These are phyloP conservation scores for Trypanosoma cruzi DNA, from an alignment of 208 protist genomes.

Conservation along the genomic window DNA sequence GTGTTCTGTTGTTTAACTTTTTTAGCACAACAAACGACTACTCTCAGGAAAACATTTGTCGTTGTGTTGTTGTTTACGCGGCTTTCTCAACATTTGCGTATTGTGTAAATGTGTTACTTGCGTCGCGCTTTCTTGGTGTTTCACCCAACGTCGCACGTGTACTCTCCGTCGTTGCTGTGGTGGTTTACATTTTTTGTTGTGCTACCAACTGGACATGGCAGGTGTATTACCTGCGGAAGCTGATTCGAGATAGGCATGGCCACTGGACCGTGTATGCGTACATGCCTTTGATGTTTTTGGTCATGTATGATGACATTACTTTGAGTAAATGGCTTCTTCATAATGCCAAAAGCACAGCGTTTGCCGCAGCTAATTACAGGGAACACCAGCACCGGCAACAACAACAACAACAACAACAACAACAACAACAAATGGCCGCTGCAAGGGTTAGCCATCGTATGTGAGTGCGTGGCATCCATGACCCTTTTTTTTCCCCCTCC, in stretches of 20 bases:
- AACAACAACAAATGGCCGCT: background rate
- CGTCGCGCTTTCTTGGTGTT: slow-evolving; percentile 90
- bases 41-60: slow-evolving; percentile 81
- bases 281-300: slow-evolving; percentile 79
- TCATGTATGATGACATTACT: slow-evolving; percentile 87
- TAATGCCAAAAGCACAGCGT: slow-evolving; percentile 73
- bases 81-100: slow-evolving; percentile 92
- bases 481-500: slow-evolving; percentile 11
- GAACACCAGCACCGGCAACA: slow-evolving; percentile 13
- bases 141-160: slow-evolving; percentile 51
- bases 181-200: slow-evolving; percentile 87
- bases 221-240: slow-evolving; percentile 81
- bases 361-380: slow-evolving; percentile 25
- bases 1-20: slow-evolving; percentile 92
- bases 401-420: slow-evolving; percentile 16
- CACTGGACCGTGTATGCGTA: slow-evolving; percentile 89
- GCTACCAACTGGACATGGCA: slow-evolving; percentile 92
- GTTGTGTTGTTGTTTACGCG: slow-evolving; percentile 92
- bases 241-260: slow-evolving; percentile 53
- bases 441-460: background rate
- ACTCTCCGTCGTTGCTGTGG: slow-evolving; percentile 76
- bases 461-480: background rate
- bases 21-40: slow-evolving; percentile 92
- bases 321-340: slow-evolving; percentile 77
- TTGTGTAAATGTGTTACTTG: slow-evolving; percentile 92